phyloP scores from a whole-genome alignment of 1,139 yeast species.

The Magnusiomyces clavatus region DNA sequence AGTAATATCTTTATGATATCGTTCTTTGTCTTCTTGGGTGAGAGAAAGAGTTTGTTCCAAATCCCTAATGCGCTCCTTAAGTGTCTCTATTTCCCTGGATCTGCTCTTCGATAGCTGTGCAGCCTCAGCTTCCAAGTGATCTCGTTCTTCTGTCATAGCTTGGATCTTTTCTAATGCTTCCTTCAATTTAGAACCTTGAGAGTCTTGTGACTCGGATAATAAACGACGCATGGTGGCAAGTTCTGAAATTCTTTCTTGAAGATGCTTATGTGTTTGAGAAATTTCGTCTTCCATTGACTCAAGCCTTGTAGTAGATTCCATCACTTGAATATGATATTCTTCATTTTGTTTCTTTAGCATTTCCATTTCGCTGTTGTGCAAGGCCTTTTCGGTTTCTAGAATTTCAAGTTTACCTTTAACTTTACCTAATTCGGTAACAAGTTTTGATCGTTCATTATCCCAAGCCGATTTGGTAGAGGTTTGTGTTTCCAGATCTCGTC shows the following conservation, averaged over 20 bases:
- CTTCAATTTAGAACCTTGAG: slow-evolving; percentile 41
- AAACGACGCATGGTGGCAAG: slow-evolving; percentile 63
- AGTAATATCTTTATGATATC: slow-evolving; percentile 20
- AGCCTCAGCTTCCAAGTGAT: slow-evolving; percentile 47
- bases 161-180: slow-evolving; percentile 41
- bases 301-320: slow-evolving; percentile 52
- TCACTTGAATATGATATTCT: slow-evolving; percentile 59
- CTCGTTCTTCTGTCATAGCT: slow-evolving; percentile 49
- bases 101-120: slow-evolving; percentile 44
- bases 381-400: slow-evolving; percentile 8
- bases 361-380: slow-evolving; percentile 32
- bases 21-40: slow-evolving; percentile 25
- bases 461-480: slow-evolving; percentile 11
- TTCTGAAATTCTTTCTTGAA: slow-evolving; percentile 79
- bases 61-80: slow-evolving; percentile 27
- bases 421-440: slow-evolving; percentile 38
- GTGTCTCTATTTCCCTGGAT: slow-evolving; percentile 39
- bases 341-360: slow-evolving; percentile 65
- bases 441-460: slow-evolving; percentile 24
- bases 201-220: slow-evolving; percentile 59
- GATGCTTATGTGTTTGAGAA: slow-evolving; percentile 57
- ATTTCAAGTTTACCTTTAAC: slow-evolving; percentile 43
- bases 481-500: slow-evolving; percentile 18
- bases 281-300: slow-evolving; percentile 77
- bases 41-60: slow-evolving; percentile 26